Evolutionary conservation across 345 rosid species (phyloP), one percentile per base, ranked within the genome.

Genomic region (Boechera stricta): DNA sequence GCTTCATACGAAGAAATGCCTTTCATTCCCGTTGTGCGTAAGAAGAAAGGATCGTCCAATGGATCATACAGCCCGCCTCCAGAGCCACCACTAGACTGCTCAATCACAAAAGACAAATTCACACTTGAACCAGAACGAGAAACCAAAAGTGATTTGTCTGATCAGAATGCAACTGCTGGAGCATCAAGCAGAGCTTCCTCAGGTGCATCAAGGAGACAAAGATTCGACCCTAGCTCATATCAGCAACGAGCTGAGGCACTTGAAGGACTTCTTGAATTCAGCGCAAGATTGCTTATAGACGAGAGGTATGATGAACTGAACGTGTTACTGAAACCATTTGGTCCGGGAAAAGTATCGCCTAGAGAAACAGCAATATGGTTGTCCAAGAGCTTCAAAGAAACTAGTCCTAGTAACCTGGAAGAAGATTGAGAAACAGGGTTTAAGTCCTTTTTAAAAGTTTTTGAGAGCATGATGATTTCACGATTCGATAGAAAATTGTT

Each of bases 361-460:
- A 86, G 99, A 78, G 99, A 95, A 82, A 95, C 99, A 10, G 99
- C 99, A 3, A 95, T 93, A 75, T 95, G 99, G 99, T 75, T 96
- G 77, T 85, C 96, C 31, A 96, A 91, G 85, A 96, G 99, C 96
- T 88, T 91, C 82, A 96, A 96, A 82, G 96, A 91, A 86, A 89
- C 87, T 49, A 81, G 83, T 51, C 51, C 74, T 53, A 59, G 77
- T 59, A 84, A 86, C 83, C 84, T 66, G 53, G 91, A 85, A 48
- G 91, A 87, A 60, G 88, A 82, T 61, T 85, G n/a, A 72, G 31
- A 48, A 56, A 58, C 33, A n/a, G 16, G 51, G 12, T 60, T 12
- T 2, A 47, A 57, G 32, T 31, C 12, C 7, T 33, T 42, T 64
- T 13, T 2, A 9, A 35, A 64, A 12, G 36, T 71, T 71, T 69